Conservation (phyloP, 495 filamentous ascomycete genomes). For the Acidiella bohemica region DNA sequence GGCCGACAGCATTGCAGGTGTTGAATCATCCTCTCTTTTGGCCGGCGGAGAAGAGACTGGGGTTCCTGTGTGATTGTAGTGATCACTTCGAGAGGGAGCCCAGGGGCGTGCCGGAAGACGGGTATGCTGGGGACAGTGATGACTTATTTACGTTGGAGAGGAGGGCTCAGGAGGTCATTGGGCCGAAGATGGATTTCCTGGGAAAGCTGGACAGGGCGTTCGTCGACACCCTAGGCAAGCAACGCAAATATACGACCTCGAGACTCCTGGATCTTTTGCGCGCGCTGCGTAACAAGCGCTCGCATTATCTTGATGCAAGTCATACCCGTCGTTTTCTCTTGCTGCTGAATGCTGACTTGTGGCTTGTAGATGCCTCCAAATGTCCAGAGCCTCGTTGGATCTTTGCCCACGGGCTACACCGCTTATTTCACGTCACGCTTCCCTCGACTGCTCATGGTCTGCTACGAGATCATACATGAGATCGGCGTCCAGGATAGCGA, state of each 20-base stretch:
- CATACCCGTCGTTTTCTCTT: too few relatives aligned
- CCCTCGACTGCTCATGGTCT: slow-evolving; percentile 67
- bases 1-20: slow-evolving; percentile 57
- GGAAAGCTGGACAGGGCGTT: slow-evolving; percentile 62
- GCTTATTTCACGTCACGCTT: slow-evolving; percentile 74
- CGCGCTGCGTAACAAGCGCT: slow-evolving; percentile 77
- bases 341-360: too few relatives aligned
- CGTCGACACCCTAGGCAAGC: slow-evolving; percentile 76
- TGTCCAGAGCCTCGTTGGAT: slow-evolving; percentile 30
- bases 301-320: slow-evolving; percentile 35
- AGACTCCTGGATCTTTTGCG: slow-evolving; percentile 75
- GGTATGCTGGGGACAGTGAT: slow-evolving; percentile 31
- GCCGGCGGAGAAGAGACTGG: slow-evolving; percentile 69
- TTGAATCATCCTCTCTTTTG: slow-evolving; percentile 96
- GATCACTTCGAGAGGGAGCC: slow-evolving; percentile 91
- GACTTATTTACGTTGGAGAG: slow-evolving; percentile 52
- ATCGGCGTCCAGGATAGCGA: slow-evolving; percentile 50
- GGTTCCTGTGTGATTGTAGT: slow-evolving; percentile 83
- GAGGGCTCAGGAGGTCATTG: slow-evolving; percentile 38
- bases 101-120: slow-evolving; percentile 50
- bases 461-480: slow-evolving; percentile 59
- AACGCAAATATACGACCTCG: slow-evolving; percentile 82
- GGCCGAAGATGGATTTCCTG: slow-evolving; percentile 59
- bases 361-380: slow-evolving; percentile 32
- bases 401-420: slow-evolving; percentile 72